Base-by-base conservation (phyloP, 2,329 filamentous ascomycete genomes). In the Ceratocystis ficicola region DNA sequence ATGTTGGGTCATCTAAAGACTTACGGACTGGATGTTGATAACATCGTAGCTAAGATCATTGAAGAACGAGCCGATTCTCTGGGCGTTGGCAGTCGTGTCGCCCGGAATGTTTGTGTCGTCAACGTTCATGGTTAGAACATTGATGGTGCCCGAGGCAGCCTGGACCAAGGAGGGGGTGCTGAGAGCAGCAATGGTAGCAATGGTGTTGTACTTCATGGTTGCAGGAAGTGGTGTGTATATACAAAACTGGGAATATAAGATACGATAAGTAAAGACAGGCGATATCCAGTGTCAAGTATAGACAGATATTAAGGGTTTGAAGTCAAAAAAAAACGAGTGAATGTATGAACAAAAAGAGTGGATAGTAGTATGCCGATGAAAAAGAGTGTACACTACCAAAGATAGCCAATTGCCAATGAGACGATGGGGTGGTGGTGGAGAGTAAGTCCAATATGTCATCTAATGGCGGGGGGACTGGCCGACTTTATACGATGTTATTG, bases 11-110 rank as follows among this genome's bases (percentile, higher is more conserved):
- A 10, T 17, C n/a, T 28, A 15, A 25, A n/a, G 20, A 66, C 68
- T 28, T 68, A 80, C 79, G 76, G 87, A 86, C 72, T 88, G 86
- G 15, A 86, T 75, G 69, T 88, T 79, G 71, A 87, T 83, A 32
- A 88, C 74, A 69, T 85, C 83, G 73, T 83, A 85, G 66, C 74
- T 78, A 66, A 84, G 81, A 70, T 81, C 69, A 3, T 80, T 75
- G 70, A 88, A 83, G 63, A 80, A 76, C 3, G 76, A 71, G 0
- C 85, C 85, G 62, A 87, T 86, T 30, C 74, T 72, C 10, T 75
- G 75, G 0, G 83, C 77, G 72, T 87, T 87, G 7, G 76, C 77
- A 0, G 76, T 74, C 74, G 86, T 87, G 73, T 85, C 81, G 25
- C 85, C 84, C 1, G 82, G 79, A 1, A 86, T 80, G 2, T 80